Conservation (phyloP, 345 rosid species). For the Gossypium mustelinum region DNA sequence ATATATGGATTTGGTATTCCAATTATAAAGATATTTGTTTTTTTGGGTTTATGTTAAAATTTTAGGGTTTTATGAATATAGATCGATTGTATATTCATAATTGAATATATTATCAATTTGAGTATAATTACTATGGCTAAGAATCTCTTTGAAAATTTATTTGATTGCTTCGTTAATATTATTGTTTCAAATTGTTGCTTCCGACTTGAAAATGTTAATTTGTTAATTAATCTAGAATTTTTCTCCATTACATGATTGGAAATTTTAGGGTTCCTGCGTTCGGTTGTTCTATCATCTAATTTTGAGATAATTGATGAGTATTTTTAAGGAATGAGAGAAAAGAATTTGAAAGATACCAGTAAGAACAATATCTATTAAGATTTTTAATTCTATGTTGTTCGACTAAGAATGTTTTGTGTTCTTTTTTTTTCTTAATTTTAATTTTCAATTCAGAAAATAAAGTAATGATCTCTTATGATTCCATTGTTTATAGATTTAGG, state of each 20-base stretch:
- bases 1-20: no score
- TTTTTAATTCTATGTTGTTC: not conserved
- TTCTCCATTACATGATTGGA: not conserved
- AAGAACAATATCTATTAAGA: not conserved
- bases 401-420: no score
- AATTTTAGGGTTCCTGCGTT: not conserved
- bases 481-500: no score
- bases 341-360: not conserved
- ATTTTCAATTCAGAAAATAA: no score
- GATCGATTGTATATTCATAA: no score
- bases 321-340: not conserved
- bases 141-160: not conserved
- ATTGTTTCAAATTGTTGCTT: not conserved
- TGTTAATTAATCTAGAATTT: not conserved
- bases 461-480: no score
- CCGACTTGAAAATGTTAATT: not conserved
- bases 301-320: not conserved
- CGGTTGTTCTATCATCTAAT: not conserved
- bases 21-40: no score
- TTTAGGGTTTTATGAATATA: no score
- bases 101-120: no score
- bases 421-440: no score
- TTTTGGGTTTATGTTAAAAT: no score
- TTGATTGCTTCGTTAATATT: not conserved
- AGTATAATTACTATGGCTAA: no score